Percentiles rank a stretch among this genome's conserved stretches.
phyloP scores from a whole-genome alignment of 208 protist species.

The Acanthamoeba polyphaga region DNA sequence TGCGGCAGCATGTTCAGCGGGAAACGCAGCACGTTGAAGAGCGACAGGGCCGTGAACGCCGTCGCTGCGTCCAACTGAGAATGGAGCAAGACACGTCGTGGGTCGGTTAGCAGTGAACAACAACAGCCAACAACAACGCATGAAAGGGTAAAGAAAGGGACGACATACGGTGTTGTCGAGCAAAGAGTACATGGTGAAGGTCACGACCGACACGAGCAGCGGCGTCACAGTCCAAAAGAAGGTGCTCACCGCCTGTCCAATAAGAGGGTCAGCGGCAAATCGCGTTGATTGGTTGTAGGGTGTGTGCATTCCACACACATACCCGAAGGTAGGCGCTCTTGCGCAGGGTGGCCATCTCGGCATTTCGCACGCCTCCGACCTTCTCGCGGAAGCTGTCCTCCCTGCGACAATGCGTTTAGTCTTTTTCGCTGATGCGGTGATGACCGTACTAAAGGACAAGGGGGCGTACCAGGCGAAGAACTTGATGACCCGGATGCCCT shows the following conservation, averaged over 20 bases:
- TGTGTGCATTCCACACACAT: too few relatives aligned
- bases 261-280: neutral
- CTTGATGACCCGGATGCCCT: conserved; percentile 94
- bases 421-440: neutral
- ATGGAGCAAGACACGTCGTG: neutral
- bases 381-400: conserved; percentile 81
- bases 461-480: conserved; percentile 92
- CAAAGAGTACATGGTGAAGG: conserved; percentile 80
- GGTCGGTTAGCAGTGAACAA: neutral
- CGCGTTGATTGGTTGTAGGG: neutral
- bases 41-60: conserved; percentile 93
- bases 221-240: conserved; percentile 76
- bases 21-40: conserved; percentile 94
- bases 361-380: neutral
- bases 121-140: neutral
- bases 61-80: conserved; percentile 89
- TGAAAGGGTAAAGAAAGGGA: neutral
- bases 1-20: conserved; percentile 93
- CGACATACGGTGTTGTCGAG: conserved; percentile 26
- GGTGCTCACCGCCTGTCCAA: conserved; percentile 50
- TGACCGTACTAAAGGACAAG: neutral
- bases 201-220: conserved; percentile 79
- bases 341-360: conserved; percentile 29
- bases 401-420: neutral
- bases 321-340: conserved; percentile 46